Evolutionary conservation across 306 rosid species (phyloP), one percentile per base, ranked within the genome.

Genomic region (Sphenostylis stenocarpa): DNA sequence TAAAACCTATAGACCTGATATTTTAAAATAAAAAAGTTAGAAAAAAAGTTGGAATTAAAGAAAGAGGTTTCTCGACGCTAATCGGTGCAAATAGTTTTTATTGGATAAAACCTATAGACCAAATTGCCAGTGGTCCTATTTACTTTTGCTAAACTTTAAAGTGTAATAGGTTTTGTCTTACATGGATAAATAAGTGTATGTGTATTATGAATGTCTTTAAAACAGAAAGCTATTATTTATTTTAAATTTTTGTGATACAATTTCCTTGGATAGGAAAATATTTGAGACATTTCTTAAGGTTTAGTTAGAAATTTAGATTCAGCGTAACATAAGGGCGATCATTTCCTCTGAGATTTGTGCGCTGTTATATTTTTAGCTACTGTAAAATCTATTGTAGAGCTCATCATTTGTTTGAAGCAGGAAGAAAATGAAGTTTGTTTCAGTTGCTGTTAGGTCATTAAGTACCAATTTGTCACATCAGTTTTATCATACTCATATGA

Each of bases 401-500:
- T 67, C 26, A 21, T 45, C 39, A 15, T 15, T 43, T 80, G 70
- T 39, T 72, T 60, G 38, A 73, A 56, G 80, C 74, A 68, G 80
- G 65, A 47, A 44, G 38, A 66, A n/a, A 43, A 84, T 84, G 85
- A 73, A 82, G 78, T 67, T 67, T 43, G 63, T 68, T 73, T 72
- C 80, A 52, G 55, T 73, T 24, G 88, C 83, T 15, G 31, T 64
- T 56, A 81, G 88, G 76, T 77, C 85, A 21, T 47, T 85, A 21
- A 77, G 67, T 53, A 48, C 41, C 11, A 38, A 65, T 73, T 34
- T 70, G 31, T 63, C 72, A 15, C 49, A 29, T 61, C 78, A 33
- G 64, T 72, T 80, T 75, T 45, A 47, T 47, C 70, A 67, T 45
- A 43, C 60, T 24, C 31, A 26, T 72, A 66, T 72, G 29, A 61